A percentile compares a stretch with the other conserved stretches of the same genome.
Evolutionary conservation across 1,284 basidiomycete species (phyloP).

Genomic region (Thecaphora frezii): DNA sequence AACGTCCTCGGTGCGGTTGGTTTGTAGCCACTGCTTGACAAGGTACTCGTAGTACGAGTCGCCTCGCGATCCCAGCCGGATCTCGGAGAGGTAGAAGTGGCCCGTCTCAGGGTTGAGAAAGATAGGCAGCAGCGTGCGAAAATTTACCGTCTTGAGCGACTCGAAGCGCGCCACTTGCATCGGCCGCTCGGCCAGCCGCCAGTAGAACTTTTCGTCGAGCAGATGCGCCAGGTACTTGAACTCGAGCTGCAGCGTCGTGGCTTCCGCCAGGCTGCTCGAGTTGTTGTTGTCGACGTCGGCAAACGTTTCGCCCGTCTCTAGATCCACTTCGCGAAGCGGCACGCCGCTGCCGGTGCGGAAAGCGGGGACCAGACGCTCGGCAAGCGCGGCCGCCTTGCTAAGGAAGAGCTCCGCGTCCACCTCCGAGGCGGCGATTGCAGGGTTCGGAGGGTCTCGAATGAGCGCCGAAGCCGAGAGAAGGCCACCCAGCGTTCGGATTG

Average conservation of each 20-base stretch:
- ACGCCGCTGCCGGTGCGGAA: conserved; percentile 74
- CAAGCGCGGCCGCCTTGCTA: conserved; percentile 68
- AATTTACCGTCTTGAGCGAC: conserved; percentile 51
- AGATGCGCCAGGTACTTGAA: conserved; percentile 83
- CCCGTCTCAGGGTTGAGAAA: conserved; percentile 72
- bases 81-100: conserved; percentile 71
- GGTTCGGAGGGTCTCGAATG: conserved; percentile 39
- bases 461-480: conserved; percentile 70
- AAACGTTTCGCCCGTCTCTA: conserved; percentile 69
- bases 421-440: conserved; percentile 23
- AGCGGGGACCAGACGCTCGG: conserved; percentile 77
- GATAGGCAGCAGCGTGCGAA: conserved; percentile 78
- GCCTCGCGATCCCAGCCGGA: conserved; percentile 86
- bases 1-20: conserved; percentile 69
- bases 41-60: conserved; percentile 96
- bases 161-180: conserved; percentile 45
- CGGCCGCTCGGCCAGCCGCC: conserved; percentile 72
- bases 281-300: conserved; percentile 69
- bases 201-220: conserved; percentile 76
- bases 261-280: conserved; percentile 72
- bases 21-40: conserved; percentile 64
- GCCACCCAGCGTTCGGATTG: conserved; percentile 78
- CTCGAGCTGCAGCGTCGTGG: conserved; percentile 55
- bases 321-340: conserved; percentile 77
- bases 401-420: conserved; percentile 49